Percentiles rank a stretch among this genome's conserved stretches.
Conservation (phyloP, 306 rosid species). For the Dryas alaskensis region DNA sequence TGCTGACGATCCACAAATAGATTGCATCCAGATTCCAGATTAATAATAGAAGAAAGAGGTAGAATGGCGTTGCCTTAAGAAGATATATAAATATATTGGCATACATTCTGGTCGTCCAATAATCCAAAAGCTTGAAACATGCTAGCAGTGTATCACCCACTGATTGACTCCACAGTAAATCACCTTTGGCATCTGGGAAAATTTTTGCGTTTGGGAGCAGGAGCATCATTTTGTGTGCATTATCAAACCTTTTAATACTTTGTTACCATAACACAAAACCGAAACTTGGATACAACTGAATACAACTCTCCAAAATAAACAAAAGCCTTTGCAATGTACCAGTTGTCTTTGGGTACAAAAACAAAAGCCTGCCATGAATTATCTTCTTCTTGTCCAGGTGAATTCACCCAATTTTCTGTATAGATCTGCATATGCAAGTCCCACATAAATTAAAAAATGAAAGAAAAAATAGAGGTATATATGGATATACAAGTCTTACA, state of each 20-base stretch:
- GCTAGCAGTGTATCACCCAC: too few species aligned
- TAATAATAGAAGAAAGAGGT: too few species aligned
- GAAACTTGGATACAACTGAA: constrained; percentile 19
- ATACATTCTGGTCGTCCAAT: too few species aligned
- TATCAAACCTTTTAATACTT: neutral
- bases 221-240: neutral
- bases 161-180: too few species aligned
- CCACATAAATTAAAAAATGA: neutral
- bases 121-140: too few species aligned
- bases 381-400: constrained; percentile 85
- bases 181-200: too few species aligned
- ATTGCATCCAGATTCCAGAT: too few species aligned
- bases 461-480: neutral
- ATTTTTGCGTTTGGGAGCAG: too few species aligned
- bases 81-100: too few species aligned
- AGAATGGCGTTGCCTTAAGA: too few species aligned
- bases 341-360: constrained; percentile 66
- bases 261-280: neutral
- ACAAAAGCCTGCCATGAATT: constrained; percentile 87
- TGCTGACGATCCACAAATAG: too few species aligned
- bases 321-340: constrained; percentile 73
- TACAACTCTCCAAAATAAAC: constrained; percentile 12
- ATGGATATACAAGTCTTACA: neutral
- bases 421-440: constrained; percentile 59
- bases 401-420: constrained; percentile 92